Percentiles rank a stretch among this genome's conserved stretches.
phyloP scores from a whole-genome alignment of 2,329 filamentous ascomycete genomes.

The Epicoccum sorghinum region DNA sequence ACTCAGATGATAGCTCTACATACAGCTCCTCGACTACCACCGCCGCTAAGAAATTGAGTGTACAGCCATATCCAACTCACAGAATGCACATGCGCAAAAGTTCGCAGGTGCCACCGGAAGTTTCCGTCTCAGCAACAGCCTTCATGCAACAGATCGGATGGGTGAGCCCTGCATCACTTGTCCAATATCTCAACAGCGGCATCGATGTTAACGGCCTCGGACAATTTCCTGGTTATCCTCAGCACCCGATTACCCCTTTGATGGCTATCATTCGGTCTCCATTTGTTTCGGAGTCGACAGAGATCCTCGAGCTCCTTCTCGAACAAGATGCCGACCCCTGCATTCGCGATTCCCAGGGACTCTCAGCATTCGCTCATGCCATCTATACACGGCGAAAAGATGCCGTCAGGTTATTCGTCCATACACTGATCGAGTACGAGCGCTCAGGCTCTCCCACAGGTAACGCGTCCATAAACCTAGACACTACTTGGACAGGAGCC shows the following conservation, averaged over 20 bases:
- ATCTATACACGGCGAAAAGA: slow-evolving; percentile 17
- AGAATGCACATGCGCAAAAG: slow-evolving; percentile 14
- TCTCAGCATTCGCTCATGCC: slow-evolving; percentile 16
- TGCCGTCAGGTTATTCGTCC: slow-evolving; percentile 2
- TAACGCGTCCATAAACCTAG: slow-evolving; percentile 12
- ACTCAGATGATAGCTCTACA: slow-evolving; percentile 16
- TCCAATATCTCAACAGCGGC: slow-evolving; percentile 15
- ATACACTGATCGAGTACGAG: slow-evolving; percentile 3
- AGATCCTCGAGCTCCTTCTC: slow-evolving; percentile 14
- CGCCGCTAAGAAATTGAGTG: slow-evolving; percentile 1
- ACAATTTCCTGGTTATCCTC: slow-evolving; percentile 14
- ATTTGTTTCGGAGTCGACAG: slow-evolving; percentile 14
- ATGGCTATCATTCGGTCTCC: slow-evolving; percentile 18
- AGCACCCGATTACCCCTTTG: slow-evolving; percentile 15
- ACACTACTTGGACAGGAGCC: slow-evolving; percentile 15
- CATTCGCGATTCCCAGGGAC: slow-evolving; percentile 11
- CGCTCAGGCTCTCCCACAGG: slow-evolving; percentile 9
- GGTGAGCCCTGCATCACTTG: slow-evolving; percentile 17
- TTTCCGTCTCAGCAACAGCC: slow-evolving; percentile 13
- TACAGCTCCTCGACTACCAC: slow-evolving; percentile 11
- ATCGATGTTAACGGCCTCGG: slow-evolving; percentile 18
- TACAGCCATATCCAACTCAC: slow-evolving; percentile 15
- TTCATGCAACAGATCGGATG: slow-evolving; percentile 18
- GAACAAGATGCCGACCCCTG: slow-evolving; percentile 17
- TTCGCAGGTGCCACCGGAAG: slow-evolving; percentile 1